Percentiles rank a stretch among this genome's conserved stretches.
phyloP scores from a whole-genome alignment of 2,329 filamentous ascomycete species.

The Fusarium sp. region DNA sequence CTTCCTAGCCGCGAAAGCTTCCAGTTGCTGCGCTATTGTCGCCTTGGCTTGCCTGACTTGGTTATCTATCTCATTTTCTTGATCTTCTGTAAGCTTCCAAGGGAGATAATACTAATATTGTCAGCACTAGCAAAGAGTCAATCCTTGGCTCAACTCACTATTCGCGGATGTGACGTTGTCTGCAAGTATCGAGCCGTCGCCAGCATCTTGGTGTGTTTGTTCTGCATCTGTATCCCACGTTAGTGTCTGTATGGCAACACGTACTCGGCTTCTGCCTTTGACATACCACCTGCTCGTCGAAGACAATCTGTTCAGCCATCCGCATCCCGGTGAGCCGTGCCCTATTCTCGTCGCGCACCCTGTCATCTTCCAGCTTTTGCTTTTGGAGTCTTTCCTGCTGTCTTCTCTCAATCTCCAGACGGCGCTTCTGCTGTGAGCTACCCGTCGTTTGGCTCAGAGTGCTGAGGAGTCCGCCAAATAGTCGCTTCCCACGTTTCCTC shows the following conservation, averaged over 20 bases:
- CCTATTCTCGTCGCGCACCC: constrained; percentile 69
- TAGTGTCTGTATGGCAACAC: constrained; percentile 9
- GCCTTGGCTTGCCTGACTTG: constrained; percentile 73
- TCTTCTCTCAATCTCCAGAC: constrained; percentile 81
- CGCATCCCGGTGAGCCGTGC: constrained; percentile 68
- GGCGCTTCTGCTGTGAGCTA: constrained; percentile 69
- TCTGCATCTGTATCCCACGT: constrained; percentile 71
- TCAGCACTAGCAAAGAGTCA: constrained; percentile 10
- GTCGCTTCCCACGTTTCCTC: constrained; percentile 80
- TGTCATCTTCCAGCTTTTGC: constrained; percentile 75
- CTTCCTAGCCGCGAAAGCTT: constrained; percentile 65
- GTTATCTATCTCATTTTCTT: constrained; percentile 73
- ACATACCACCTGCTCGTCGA: constrained; percentile 79
- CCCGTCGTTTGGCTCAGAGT: constrained; percentile 77
- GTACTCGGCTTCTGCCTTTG: not conserved
- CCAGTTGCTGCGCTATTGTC: constrained; percentile 68
- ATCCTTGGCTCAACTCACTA: constrained; percentile 64
- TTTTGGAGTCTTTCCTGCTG: constrained; percentile 78
- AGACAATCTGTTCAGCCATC: constrained; percentile 73
- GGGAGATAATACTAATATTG: constrained; percentile 78
- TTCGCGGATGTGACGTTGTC: constrained; percentile 73
- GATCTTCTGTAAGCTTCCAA: constrained; percentile 73
- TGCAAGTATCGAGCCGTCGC: constrained; percentile 74
- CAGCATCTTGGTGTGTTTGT: constrained; percentile 75
- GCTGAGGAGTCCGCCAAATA: constrained; percentile 83